Base-by-base conservation (phyloP, 202 grass and related monocot genomes). In the Setaria viridis region DNA sequence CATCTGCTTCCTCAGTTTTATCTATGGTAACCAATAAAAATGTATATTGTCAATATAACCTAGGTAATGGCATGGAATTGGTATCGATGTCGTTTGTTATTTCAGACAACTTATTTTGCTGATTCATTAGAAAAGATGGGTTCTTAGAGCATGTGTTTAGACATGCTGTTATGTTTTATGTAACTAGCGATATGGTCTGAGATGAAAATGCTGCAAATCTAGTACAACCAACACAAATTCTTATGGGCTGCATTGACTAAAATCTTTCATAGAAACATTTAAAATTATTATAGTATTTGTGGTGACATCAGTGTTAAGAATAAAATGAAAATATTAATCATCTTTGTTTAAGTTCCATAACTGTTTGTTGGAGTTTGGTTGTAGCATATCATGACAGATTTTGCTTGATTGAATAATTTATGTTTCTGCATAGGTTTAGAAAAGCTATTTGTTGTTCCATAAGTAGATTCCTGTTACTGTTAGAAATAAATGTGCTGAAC, bases 381-480 rank as follows among this genome's bases (percentile, higher is more conserved):
- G 12, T 50, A 62, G 19, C 25, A 66, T 6, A 51, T 45, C 21
- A 42, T 62, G 75, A 19, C 10, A 73, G 29, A 34, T 73, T 49
- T 63, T 72, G 4, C 46, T 51, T 72, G 51, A 57, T 9, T 59
- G 39, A 60, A 50, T 25, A 50, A 41, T 49, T 34, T 78, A 50
- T 59, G 11, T 54, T 64, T 41, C 45, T n/a, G 32, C 2, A 53
- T 16, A 54, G 4, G 7, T 63, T 65, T 66, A 64, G 16, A 70
- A 63, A 62, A 48, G 9, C 16, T 77, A 5, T 43, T 71, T 21
- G 25, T 11, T 54, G 11, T 59, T 58, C 47, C 59, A 12, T 16
- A 60, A 85, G 15, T 86, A 54, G 20, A 49, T 16, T 29, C 13
- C 9, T 85, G 6, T 57, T 33, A 33, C 49, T 72, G 65, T 25